These are phyloP conservation scores for Fusarium ambrosium DNA, from an alignment of 2,329 filamentous ascomycete species.

Conservation along the genomic window DNA sequence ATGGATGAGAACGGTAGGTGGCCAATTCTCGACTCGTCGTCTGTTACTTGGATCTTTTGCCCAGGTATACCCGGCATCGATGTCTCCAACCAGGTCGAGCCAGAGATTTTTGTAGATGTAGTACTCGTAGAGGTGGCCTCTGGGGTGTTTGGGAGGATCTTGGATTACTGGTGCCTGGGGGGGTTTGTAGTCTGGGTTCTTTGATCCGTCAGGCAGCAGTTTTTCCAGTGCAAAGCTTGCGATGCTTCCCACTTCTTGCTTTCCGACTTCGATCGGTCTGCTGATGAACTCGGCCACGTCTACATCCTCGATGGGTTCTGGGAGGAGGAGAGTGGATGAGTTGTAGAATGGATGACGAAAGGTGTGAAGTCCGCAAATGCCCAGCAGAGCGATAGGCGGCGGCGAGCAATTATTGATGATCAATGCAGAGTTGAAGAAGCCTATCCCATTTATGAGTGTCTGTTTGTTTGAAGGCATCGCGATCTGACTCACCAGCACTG, in stretches of 20 bases:
- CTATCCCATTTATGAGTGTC: background rate
- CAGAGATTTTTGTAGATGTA: constrained; percentile 51
- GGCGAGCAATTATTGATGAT: constrained; percentile 49
- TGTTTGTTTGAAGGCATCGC: background rate
- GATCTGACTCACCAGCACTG: constrained; percentile 49
- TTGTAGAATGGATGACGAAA: constrained; percentile 54
- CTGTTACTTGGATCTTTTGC: constrained; percentile 26
- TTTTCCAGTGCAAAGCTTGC: constrained; percentile 46
- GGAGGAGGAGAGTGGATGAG: constrained; percentile 49
- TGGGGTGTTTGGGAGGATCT: constrained; percentile 8
- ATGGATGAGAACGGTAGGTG: constrained; percentile 52
- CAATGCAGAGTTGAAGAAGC: constrained; percentile 49
- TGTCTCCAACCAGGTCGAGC: constrained; percentile 43
- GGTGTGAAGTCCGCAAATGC: constrained; percentile 53
- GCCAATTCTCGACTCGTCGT: constrained; percentile 44
- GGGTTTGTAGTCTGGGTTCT: constrained; percentile 41
- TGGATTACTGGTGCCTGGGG: background rate
- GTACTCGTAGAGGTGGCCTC: constrained; percentile 51
- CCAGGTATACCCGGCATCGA: constrained; percentile 53
- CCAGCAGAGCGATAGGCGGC: constrained; percentile 51
- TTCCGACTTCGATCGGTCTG: constrained; percentile 44
- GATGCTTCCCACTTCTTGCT: constrained; percentile 19
- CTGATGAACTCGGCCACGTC: constrained; percentile 43
- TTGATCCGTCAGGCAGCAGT: constrained; percentile 46
- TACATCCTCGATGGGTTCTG: constrained; percentile 44